Base-by-base conservation (phyloP, 176 grass and related monocot species). In the Poa annua region DNA sequence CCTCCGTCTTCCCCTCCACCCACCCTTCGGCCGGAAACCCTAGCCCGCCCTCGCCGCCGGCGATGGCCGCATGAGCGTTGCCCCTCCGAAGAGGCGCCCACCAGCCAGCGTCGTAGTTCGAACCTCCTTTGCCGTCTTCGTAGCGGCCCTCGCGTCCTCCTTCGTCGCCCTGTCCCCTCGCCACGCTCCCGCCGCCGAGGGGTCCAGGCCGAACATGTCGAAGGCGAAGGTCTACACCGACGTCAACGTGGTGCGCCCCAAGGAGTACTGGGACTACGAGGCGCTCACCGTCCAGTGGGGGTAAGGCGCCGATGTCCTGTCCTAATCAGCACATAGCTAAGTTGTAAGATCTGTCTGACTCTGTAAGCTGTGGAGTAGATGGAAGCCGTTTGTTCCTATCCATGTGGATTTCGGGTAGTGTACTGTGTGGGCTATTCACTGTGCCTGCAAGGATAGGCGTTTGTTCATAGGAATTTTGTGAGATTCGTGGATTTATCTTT, bases 211-310 rank as follows among this genome's bases (percentile, higher is more conserved):
- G 69, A 0, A 22, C 55, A 96, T 96, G 93, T 96, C 91, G 52
- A 96, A 87, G 88, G 79, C 93, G 3, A 85, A 81, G 86, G 91
- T 96, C 2, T 96, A 96, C 82, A 15, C 93, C 9, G 93, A 96
- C 66, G 74, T 96, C 67, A 96, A 96, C 82, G 88, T 91, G 60
- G 77, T 91, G 45, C 93, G 93, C 16, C 88, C 93, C n/a, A 96
- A 93, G 91, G 93, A 96, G 75, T 96, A 93, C 88, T 96, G 93
- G 93, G 93, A 96, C 83, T 96, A 96, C 76, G 90, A 96, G 89
- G 84, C 93, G 17, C 91, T 93, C 76, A 82, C 88, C 82, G 93
- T 93, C 38, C 88, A 91, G 52, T 96, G 93, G 93, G 93, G 93
- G 93, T 96, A 71, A 77, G 86, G 26, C 69, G 29, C 13, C 79